A percentile compares a stretch with the other conserved stretches of the same genome.
Conservation (phyloP, 306 rosid genomes). For the Acacia confusa region DNA sequence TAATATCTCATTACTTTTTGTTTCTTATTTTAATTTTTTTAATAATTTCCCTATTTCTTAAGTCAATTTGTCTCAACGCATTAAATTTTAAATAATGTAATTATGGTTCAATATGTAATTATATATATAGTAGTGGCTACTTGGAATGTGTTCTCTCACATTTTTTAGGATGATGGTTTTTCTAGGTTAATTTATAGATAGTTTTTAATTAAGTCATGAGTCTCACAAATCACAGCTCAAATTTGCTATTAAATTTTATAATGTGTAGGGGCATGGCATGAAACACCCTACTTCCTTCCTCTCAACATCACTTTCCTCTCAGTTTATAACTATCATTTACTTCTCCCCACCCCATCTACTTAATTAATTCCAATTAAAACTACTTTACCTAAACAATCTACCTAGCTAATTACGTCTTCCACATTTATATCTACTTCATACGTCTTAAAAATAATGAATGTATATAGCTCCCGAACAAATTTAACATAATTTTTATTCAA, state of each 20-base stretch:
- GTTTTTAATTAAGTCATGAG: too few relatives aligned
- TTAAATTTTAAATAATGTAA: too few relatives aligned
- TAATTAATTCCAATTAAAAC: neutral
- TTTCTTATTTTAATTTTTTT: too few relatives aligned
- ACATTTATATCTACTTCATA: neutral
- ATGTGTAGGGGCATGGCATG: constrained; percentile 26
- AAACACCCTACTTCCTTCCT: constrained; percentile 28
- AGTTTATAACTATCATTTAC: neutral
- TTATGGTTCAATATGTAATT: too few relatives aligned
- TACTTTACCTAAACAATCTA: neutral
- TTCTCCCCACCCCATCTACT: neutral
- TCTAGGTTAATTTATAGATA: too few relatives aligned
- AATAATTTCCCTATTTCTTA: too few relatives aligned
- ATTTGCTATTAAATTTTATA: too few relatives aligned
- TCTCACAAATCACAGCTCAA: too few relatives aligned
- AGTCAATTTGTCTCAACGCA: too few relatives aligned
- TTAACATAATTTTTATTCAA: too few relatives aligned
- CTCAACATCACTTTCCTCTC: constrained; percentile 33
- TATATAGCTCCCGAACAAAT: neutral
- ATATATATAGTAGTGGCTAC: neutral
- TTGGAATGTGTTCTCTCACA: neutral
- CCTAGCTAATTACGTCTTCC: neutral
- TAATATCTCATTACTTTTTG: too few relatives aligned
- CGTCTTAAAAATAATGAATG: neutral
- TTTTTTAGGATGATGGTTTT: too few relatives aligned